These are phyloP conservation scores for Xylariaceae sp. DNA, from an alignment of 2,329 filamentous ascomycete genomes.

Conservation along the genomic window DNA sequence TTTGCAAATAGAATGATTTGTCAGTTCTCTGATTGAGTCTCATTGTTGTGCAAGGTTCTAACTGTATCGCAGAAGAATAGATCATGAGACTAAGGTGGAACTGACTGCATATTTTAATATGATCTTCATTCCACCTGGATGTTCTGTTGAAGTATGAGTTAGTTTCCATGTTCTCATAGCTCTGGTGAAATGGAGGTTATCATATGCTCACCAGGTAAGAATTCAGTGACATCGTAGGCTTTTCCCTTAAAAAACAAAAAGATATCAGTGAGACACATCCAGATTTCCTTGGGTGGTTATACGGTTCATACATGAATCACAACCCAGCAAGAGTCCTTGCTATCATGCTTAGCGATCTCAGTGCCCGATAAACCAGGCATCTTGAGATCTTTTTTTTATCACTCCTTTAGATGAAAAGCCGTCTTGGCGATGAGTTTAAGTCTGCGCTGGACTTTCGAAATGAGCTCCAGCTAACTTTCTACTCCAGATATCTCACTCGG, in stretches of 20 bases:
- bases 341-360: slow-evolving; percentile 68
- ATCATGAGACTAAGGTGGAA: no score
- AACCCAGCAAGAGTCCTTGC: slow-evolving; percentile 83
- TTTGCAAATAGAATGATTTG: slow-evolving; percentile 25
- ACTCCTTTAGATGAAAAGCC: no score
- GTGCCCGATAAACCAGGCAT: slow-evolving; percentile 46
- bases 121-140: slow-evolving; percentile 85
- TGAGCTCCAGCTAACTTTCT: no score
- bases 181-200: neutral
- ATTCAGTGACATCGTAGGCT: slow-evolving; percentile 87
- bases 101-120: slow-evolving; percentile 87
- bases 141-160: slow-evolving; percentile 54
- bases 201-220: slow-evolving; percentile 59
- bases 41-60: neutral
- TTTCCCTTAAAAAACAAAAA: slow-evolving; percentile 49
- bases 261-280: slow-evolving; percentile 4
- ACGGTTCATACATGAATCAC: slow-evolving; percentile 64
- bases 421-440: no score
- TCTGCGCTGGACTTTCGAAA: no score
- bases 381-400: no score
- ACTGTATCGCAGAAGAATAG: neutral
- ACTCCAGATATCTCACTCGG: no score
- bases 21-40: no score
- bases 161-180: neutral
- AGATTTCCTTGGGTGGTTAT: neutral